Evolutionary conservation across 768 basidiomycete species (phyloP).

Genomic region (Mycena vitilis): DNA sequence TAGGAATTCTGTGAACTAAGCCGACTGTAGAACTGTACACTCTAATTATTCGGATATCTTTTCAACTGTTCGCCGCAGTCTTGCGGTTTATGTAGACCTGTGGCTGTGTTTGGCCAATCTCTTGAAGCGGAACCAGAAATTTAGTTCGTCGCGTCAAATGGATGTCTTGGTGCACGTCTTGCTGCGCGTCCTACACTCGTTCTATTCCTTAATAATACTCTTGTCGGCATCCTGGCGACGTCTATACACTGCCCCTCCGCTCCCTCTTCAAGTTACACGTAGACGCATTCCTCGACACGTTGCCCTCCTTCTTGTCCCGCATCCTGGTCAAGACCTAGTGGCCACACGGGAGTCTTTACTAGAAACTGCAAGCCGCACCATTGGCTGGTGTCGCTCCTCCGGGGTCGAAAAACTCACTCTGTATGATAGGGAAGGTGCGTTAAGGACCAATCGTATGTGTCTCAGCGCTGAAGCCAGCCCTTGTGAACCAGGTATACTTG

Average conservation of each 20-base stretch:
- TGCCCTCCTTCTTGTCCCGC: conserved; percentile 70
- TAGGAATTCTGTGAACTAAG: conserved; percentile 48
- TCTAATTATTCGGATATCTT: conserved; percentile 10
- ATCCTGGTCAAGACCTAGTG: conserved; percentile 49
- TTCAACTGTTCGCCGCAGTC: no score
- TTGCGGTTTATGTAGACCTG: no score
- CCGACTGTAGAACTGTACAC: conserved; percentile 13
- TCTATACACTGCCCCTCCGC: conserved; percentile 52
- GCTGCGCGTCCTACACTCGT: conserved; percentile 68
- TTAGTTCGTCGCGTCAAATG: conserved; percentile 48
- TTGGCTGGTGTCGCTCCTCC: conserved; percentile 69
- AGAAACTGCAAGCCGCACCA: conserved; percentile 63
- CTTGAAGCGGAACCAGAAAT: not conserved
- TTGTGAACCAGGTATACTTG: conserved; percentile 52
- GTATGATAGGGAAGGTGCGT: conserved; percentile 78
- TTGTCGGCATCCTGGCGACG: conserved; percentile 55
- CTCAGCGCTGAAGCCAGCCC: not conserved
- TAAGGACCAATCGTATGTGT: not conserved
- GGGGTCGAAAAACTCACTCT: conserved; percentile 76
- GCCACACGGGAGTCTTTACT: conserved; percentile 57
- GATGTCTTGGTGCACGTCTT: conserved; percentile 57
- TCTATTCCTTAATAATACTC: conserved; percentile 61
- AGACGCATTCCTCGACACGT: conserved; percentile 74
- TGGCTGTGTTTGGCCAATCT: no score
- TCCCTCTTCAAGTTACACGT: conserved; percentile 62